Percentiles rank a stretch among this genome's conserved stretches.
Evolutionary conservation across 257 asterid genomes (phyloP).

Genomic region (Echites panduratus): DNA sequence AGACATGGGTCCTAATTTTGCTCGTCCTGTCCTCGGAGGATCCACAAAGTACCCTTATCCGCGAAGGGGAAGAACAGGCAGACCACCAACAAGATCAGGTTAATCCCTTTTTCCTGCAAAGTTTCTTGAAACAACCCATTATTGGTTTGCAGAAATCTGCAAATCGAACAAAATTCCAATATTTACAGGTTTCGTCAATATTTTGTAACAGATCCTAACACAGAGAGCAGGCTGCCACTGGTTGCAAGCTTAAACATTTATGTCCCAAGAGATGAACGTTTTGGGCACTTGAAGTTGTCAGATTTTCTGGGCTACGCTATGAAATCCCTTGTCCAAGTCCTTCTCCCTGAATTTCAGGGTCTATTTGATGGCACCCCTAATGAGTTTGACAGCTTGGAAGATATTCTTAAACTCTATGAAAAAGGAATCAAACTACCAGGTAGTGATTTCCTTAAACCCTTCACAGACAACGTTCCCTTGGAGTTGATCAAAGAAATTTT

Average conservation of each 20-base stretch:
- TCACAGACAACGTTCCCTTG: slow-evolving; percentile 11
- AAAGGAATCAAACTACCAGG: slow-evolving; percentile 21
- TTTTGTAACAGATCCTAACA: slow-evolving; percentile 22
- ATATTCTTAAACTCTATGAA: slow-evolving; percentile 24
- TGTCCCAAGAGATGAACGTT: slow-evolving; percentile 33
- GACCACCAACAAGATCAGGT: slow-evolving; percentile 48
- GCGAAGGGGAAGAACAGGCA: slow-evolving; percentile 68
- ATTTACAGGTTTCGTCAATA: too few relatives aligned
- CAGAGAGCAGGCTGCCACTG: slow-evolving; percentile 25
- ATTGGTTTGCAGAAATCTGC: not conserved
- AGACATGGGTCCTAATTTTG: slow-evolving; percentile 14
- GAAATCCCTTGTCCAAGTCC: slow-evolving; percentile 23
- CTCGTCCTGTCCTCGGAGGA: slow-evolving; percentile 34
- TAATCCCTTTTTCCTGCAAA: not conserved
- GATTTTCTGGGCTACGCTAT: slow-evolving; percentile 22
- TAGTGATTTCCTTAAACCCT: slow-evolving; percentile 6
- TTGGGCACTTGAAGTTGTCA: slow-evolving; percentile 28
- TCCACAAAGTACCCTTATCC: slow-evolving; percentile 32
- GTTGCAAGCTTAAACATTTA: slow-evolving; percentile 20
- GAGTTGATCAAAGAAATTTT: slow-evolving; percentile 22
- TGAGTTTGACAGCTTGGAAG: slow-evolving; percentile 23
- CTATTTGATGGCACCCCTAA: slow-evolving; percentile 17
- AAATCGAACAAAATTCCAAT: too few relatives aligned
- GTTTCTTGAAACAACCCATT: too few relatives aligned
- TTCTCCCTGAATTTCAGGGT: slow-evolving; percentile 21